Base-by-base conservation (phyloP, 352 stramenopile genomes). In the Phytophthora aleatoria region DNA sequence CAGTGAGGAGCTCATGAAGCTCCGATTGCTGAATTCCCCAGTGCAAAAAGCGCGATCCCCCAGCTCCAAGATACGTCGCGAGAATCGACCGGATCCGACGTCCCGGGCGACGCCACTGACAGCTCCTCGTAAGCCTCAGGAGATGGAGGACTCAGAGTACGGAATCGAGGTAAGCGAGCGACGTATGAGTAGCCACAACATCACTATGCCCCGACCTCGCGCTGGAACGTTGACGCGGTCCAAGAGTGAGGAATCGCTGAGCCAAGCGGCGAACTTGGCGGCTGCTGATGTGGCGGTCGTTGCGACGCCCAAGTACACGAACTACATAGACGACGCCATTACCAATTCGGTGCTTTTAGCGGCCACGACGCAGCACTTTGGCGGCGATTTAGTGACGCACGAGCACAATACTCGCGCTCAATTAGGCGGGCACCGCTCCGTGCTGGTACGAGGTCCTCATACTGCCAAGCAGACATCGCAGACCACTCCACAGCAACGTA, bases 291-390 rank as follows among this genome's bases (percentile, higher is more conserved):
- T 78, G 20, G 47, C 62, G 8, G 30, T 44, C 3, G 35, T 45
- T 0, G 44, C 75, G 1, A 78, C 73, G 24, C 75, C 85, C 33
- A 92, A 92, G 73, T 89, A 90, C 62, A 69, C 72, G n/a, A 82
- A 89, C 64, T 89, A 87, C 63, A 63, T 92, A 31, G 77, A 86
- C 61, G 83, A 91, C 38, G 69, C 66, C 4, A 83, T 83, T n/a
- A 69, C 82, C 38, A 90, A 77, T 30, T 91, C 81, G 16, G 82
- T 95, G 26, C 54, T 95, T 31, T 65, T 95, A 16, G 86, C 86
- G 13, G 86, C 86, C 5, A 91, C 84, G 9, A 93, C 86, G 60
- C 83, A 95, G 69, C 83, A 95, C 68, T 95, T 95, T 81, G 86
- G 86, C 27, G 86, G 86, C 2, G 86, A 95, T 36, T 65, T 95